These are phyloP conservation scores for Carex pumila DNA, from an alignment of 176 grass and related monocot genomes.

Conservation along the genomic window DNA sequence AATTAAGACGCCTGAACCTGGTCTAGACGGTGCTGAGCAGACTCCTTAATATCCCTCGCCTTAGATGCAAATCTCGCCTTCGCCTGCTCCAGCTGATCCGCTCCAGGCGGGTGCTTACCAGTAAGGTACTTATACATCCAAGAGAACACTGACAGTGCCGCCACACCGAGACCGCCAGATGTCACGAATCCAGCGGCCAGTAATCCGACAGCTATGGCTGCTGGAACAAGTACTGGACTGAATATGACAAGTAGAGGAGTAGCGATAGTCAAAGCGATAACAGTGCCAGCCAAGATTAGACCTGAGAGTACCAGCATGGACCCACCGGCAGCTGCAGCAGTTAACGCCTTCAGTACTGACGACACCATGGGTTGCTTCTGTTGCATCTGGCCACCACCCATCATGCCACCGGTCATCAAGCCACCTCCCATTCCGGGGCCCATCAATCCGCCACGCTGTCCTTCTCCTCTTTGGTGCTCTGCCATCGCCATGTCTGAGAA, in stretches of 20 bases:
- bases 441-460: not conserved
- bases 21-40: slow-evolving; percentile 60
- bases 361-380: slow-evolving; percentile 41
- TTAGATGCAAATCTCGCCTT: slow-evolving; percentile 69
- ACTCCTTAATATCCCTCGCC: slow-evolving; percentile 73
- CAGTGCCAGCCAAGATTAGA: slow-evolving; percentile 56
- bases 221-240: slow-evolving; percentile 85
- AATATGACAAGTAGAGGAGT: slow-evolving; percentile 89
- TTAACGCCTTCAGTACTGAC: slow-evolving; percentile 48
- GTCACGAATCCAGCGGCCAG: slow-evolving; percentile 66
- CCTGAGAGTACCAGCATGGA: slow-evolving; percentile 75
- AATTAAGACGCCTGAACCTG: slow-evolving; percentile 40
- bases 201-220: slow-evolving; percentile 42
- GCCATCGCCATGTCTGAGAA: slow-evolving; percentile 49
- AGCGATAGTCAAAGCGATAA: slow-evolving; percentile 65
- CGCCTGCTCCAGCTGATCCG: slow-evolving; percentile 74
- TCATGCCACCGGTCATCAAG: not conserved
- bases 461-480: slow-evolving; percentile 29
- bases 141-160: slow-evolving; percentile 74
- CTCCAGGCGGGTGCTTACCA: slow-evolving; percentile 77
- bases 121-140: slow-evolving; percentile 99
- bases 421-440: not conserved
- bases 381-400: slow-evolving; percentile 1
- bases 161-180: slow-evolving; percentile 65
- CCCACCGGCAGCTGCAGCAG: slow-evolving; percentile 48